Evolutionary conservation across 352 stramenopile species (phyloP).

Genomic region (Peronospora destructor): DNA sequence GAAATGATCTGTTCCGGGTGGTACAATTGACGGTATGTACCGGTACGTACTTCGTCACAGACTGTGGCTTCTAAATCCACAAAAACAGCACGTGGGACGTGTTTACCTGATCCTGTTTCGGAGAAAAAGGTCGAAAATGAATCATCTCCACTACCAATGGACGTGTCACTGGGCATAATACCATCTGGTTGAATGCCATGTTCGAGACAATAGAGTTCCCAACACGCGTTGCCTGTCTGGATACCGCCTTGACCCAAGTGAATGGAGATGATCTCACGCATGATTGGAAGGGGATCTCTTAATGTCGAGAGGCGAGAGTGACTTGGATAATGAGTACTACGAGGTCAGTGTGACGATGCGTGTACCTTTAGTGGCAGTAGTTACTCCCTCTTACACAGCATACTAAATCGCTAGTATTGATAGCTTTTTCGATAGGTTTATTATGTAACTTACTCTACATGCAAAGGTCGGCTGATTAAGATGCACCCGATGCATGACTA

Average conservation of each 20-base stretch:
- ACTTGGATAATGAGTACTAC: neutral
- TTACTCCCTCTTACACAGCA: neutral
- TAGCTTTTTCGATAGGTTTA: neutral
- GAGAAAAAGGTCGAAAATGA: constrained; percentile 83
- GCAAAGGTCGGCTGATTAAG: constrained; percentile 19
- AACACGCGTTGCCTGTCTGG: constrained; percentile 83
- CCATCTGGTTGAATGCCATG: constrained; percentile 37
- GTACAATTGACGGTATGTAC: constrained; percentile 95
- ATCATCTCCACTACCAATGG: constrained; percentile 43
- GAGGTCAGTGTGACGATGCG: constrained; percentile 81
- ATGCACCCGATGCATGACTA: constrained; percentile 31
- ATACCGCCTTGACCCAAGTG: constrained; percentile 92
- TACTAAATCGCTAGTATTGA: neutral
- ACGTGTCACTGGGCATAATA: constrained; percentile 33
- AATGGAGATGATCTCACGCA: constrained; percentile 95
- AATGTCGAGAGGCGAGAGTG: constrained; percentile 25
- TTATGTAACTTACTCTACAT: neutral
- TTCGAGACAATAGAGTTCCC: constrained; percentile 75
- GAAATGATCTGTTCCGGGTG: constrained; percentile 98
- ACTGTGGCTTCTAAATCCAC: constrained; percentile 84
- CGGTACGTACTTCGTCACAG: constrained; percentile 92
- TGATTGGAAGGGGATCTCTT: constrained; percentile 92
- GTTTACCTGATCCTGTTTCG: constrained; percentile 75
- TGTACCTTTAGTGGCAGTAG: no score
- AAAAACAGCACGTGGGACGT: constrained; percentile 77